phyloP scores from a whole-genome alignment of 2,329 filamentous ascomycete genomes.

The Aureobasidium sp. region DNA sequence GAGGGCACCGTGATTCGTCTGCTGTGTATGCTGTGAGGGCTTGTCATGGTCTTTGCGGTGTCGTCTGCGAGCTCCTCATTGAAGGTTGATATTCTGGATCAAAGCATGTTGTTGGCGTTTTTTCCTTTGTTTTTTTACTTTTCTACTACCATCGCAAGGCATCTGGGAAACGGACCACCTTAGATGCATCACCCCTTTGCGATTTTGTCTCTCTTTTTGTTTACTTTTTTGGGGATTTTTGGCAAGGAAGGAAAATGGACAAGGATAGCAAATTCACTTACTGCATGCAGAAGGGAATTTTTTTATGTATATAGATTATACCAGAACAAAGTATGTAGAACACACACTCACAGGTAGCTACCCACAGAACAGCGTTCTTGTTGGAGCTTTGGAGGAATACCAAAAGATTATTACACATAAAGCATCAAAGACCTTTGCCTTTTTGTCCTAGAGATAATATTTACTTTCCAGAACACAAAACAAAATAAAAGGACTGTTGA shows the following conservation, averaged over 20 bases:
- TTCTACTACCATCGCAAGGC: no score
- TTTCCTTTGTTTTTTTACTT: not conserved
- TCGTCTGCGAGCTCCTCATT: not conserved
- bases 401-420: no score
- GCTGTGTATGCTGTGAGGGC: not conserved
- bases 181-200: not conserved
- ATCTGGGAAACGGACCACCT: not conserved
- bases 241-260: not conserved
- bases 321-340: slow-evolving; percentile 7
- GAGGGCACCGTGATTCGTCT: not conserved
- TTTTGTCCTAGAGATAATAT: no score
- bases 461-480: no score
- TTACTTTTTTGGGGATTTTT: not conserved
- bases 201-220: not conserved
- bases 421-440: no score
- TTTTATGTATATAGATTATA: slow-evolving; percentile 11
- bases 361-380: no score
- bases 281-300: not conserved
- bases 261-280: not conserved
- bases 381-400: no score
- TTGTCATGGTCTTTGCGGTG: not conserved
- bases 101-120: not conserved
- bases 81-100: not conserved
- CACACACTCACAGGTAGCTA: not conserved
- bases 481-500: no score